phyloP scores from a whole-genome alignment of 2,329 filamentous ascomycete genomes.

The Calonectria montana region DNA sequence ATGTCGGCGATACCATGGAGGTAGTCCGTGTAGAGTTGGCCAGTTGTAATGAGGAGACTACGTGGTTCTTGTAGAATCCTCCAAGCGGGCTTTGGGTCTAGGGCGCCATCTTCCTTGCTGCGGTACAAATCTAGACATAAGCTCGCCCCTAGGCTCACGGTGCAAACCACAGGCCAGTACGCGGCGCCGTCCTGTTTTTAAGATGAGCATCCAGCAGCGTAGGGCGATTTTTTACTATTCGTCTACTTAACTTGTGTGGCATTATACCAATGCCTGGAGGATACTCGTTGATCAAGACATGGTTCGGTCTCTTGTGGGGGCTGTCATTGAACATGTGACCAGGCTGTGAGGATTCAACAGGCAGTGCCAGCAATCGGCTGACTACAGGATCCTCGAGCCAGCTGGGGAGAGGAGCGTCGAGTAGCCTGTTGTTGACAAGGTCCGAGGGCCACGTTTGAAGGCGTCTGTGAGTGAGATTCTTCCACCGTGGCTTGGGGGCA shows the following conservation, averaged over 20 bases:
- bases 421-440: slow-evolving; percentile 80
- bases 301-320: slow-evolving; percentile 83
- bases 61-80: slow-evolving; percentile 85
- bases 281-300: slow-evolving; percentile 96
- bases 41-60: slow-evolving; percentile 80
- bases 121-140: slow-evolving; percentile 83
- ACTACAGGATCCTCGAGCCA: slow-evolving; percentile 82
- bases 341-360: slow-evolving; percentile 44
- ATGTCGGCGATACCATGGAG: slow-evolving; percentile 80
- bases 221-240: slow-evolving; percentile 24
- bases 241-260: slow-evolving; percentile 78
- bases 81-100: slow-evolving; percentile 63
- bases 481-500: slow-evolving; percentile 84
- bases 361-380: slow-evolving; percentile 66
- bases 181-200: slow-evolving; percentile 76
- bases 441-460: slow-evolving; percentile 92
- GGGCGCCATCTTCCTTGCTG: slow-evolving; percentile 69
- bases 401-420: slow-evolving; percentile 77
- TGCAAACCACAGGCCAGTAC: slow-evolving; percentile 90
- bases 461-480: slow-evolving; percentile 85
- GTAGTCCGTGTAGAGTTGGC: slow-evolving; percentile 74
- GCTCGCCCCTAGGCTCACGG: slow-evolving; percentile 83
- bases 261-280: slow-evolving; percentile 91
- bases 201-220: slow-evolving; percentile 47
- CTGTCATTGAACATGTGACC: slow-evolving; percentile 68